Evolutionary conservation across 306 rosid genomes (phyloP).

Genomic region (Astragalus glycyphyllos): DNA sequence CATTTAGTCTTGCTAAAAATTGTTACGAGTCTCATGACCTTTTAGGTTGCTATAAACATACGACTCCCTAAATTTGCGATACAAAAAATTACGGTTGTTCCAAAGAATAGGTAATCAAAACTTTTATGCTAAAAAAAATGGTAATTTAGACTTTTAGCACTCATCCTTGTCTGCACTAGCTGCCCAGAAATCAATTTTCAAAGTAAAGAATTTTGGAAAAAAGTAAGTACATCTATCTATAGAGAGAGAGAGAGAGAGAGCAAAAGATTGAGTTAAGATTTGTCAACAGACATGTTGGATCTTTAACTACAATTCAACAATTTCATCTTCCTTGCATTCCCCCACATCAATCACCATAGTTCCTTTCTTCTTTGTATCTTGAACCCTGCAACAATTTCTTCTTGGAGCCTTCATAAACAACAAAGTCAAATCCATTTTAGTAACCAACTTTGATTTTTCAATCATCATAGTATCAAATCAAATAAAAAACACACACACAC

Average conservation of each 20-base stretch:
- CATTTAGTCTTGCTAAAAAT: background rate
- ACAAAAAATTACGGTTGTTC: background rate
- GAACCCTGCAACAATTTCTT: slow-evolving; percentile 72
- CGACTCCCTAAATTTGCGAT: background rate
- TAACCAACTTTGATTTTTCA: background rate
- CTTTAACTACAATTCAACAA: slow-evolving; percentile 48
- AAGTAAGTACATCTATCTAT: background rate
- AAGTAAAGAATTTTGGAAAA: slow-evolving; percentile 3
- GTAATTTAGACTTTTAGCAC: slow-evolving; percentile 13
- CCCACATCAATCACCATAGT: slow-evolving; percentile 62
- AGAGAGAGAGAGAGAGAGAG: background rate
- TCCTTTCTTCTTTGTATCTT: slow-evolving; percentile 47
- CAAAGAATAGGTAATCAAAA: background rate
- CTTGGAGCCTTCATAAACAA: slow-evolving; percentile 64
- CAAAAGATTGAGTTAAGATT: slow-evolving; percentile 20
- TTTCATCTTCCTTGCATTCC: slow-evolving; percentile 61
- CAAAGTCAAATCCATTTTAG: slow-evolving; percentile 31
- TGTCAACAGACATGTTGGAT: slow-evolving; percentile 3
- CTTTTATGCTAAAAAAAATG: too few species aligned
- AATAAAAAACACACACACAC: too few species aligned
- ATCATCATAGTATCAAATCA: background rate
- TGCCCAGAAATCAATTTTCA: background rate
- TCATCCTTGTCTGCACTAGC: slow-evolving; percentile 19
- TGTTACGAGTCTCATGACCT: background rate
- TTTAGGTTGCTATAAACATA: background rate